Evolutionary conservation across 495 filamentous ascomycete species (phyloP).

Genomic region (Aspergillus steynii): DNA sequence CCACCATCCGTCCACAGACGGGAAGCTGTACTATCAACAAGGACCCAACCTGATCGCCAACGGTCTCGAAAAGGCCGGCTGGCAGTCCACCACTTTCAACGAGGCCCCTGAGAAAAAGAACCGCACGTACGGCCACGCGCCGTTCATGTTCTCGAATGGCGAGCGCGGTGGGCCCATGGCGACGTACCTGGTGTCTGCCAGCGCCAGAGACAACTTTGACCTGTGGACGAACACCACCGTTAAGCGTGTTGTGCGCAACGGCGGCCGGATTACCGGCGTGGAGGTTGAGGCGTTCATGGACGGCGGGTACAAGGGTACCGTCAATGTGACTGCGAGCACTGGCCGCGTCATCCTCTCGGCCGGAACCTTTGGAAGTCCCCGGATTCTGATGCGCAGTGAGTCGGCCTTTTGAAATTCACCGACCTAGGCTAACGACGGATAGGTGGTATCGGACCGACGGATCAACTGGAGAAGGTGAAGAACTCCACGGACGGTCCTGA

Average conservation of each 20-base stretch:
- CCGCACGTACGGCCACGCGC: slow-evolving; percentile 7
- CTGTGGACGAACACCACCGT: slow-evolving; percentile 11
- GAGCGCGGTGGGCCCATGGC: slow-evolving; percentile 11
- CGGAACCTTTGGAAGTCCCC: slow-evolving; percentile 7
- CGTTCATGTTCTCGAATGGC: slow-evolving; percentile 11
- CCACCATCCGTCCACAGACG: slow-evolving; percentile 3
- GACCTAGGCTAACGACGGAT: background rate
- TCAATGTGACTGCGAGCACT: slow-evolving; percentile 5
- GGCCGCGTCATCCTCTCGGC: slow-evolving; percentile 10
- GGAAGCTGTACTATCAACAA: slow-evolving; percentile 8
- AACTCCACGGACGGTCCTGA: slow-evolving; percentile 2
- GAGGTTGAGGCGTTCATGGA: slow-evolving; percentile 10
- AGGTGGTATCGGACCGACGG: slow-evolving; percentile 13
- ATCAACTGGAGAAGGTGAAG: slow-evolving; percentile 9
- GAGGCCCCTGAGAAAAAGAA: slow-evolving; percentile 6
- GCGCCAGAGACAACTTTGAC: slow-evolving; percentile 8
- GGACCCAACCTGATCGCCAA: slow-evolving; percentile 1
- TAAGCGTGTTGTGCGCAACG: slow-evolving; percentile 1
- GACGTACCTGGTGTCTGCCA: slow-evolving; percentile 11
- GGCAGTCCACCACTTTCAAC: slow-evolving; percentile 3
- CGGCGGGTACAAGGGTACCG: slow-evolving; percentile 7
- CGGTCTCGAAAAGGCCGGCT: slow-evolving; percentile 5
- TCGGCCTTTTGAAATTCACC: background rate
- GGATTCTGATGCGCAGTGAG: slow-evolving; percentile 9
- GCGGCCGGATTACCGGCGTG: slow-evolving; percentile 5